Evolutionary conservation across 345 rosid species (phyloP).

Genomic region (Moricandia moricandioides): DNA sequence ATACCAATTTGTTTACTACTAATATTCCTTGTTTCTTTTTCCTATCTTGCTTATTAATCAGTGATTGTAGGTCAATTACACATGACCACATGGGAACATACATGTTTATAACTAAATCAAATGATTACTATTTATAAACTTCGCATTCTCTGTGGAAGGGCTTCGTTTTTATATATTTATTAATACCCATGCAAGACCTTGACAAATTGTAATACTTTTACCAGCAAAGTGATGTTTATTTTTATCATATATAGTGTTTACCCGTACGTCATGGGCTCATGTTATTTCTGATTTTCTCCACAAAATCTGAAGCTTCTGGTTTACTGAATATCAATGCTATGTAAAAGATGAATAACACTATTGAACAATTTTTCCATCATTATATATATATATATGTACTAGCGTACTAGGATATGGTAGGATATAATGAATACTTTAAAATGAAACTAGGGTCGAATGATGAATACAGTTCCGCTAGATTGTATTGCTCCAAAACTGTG

Average conservation of each 20-base stretch:
- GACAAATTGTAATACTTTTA: neutral
- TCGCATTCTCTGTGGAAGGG: neutral
- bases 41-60: neutral
- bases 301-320: neutral
- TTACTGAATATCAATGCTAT: neutral
- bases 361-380: neutral
- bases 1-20: neutral
- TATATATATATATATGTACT: neutral
- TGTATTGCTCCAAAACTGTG: constrained; percentile 35
- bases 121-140: neutral
- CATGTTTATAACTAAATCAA: neutral
- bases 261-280: constrained; percentile 10
- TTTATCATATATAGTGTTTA: neutral
- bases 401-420: neutral
- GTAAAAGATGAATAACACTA: neutral
- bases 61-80: neutral
- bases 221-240: constrained; percentile 4
- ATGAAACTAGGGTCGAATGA: neutral
- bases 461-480: constrained; percentile 5
- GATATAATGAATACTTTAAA: neutral
- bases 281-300: neutral
- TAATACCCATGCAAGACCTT: neutral
- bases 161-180: neutral
- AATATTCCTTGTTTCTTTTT: neutral
- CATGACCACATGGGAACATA: neutral